A percentile compares a stretch with the other conserved stretches of the same genome.
Conservation (phyloP, 2,329 filamentous ascomycete species). For the Aspergillus fischeri region DNA sequence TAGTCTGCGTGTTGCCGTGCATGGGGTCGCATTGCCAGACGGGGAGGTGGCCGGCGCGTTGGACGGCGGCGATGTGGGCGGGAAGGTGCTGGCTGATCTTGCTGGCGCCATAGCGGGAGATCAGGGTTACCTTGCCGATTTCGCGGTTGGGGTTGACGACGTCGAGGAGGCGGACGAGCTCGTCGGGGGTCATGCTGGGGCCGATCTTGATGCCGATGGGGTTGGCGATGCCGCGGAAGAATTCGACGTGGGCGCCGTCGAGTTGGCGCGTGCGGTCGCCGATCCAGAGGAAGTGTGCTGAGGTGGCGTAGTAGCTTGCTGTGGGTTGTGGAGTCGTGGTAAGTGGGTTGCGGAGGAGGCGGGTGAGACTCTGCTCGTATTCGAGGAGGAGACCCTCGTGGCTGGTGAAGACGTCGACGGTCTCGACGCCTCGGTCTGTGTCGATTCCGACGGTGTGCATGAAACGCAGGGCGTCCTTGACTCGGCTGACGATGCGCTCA, state of each 20-base stretch:
- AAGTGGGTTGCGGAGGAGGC: slow-evolving; percentile 64
- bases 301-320: slow-evolving; percentile 80
- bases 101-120: slow-evolving; percentile 84
- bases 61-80: slow-evolving; percentile 81
- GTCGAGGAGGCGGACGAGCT: slow-evolving; percentile 75
- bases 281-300: slow-evolving; percentile 96
- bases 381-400: slow-evolving; percentile 92
- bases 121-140: slow-evolving; percentile 89
- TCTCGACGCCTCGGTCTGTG: slow-evolving; percentile 77
- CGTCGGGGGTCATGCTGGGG: slow-evolving; percentile 70
- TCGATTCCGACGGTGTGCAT: slow-evolving; percentile 91
- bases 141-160: slow-evolving; percentile 79
- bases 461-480: slow-evolving; percentile 88
- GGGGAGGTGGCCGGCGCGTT: slow-evolving; percentile 69
- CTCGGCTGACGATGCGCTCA: slow-evolving; percentile 74
- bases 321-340: slow-evolving; percentile 23
- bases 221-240: slow-evolving; percentile 93
- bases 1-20: slow-evolving; percentile 75
- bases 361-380: slow-evolving; percentile 85
- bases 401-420: slow-evolving; percentile 90
- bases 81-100: slow-evolving; percentile 75
- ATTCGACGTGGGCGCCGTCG: slow-evolving; percentile 91
- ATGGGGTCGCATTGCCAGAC: slow-evolving; percentile 99
- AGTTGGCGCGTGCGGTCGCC: slow-evolving; percentile 93
- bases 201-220: slow-evolving; percentile 96